Evolutionary conservation across 2,329 filamentous ascomycete species (phyloP), one percentile per base, ranked within the genome.

Genomic region (Aspergillus candidus): DNA sequence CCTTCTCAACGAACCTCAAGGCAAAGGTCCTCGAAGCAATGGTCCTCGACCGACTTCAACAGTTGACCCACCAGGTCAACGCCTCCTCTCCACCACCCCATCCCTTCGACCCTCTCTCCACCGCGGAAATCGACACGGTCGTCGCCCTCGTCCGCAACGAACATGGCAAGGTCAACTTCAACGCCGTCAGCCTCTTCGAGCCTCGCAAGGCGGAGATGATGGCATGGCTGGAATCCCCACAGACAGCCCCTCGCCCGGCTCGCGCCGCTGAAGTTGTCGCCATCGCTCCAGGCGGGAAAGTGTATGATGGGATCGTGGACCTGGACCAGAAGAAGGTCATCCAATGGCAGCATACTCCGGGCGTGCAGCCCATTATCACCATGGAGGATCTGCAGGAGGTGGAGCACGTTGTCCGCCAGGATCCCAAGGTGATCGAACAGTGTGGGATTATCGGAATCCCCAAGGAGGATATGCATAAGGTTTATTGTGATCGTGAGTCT

Each of bases 401-500:
- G 1, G 90, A 96, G 68, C 74, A 78, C 44, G 70, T 90, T 36
- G 79, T 82, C 47, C 80, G 89, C 52, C 82, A 81, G 56, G 88
- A 95, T 60, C 80, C 86, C 11, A 86, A 84, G 57, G 88, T 95
- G 48, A 93, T 95, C 53, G 88, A 95, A 67, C 89, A 95, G 66
- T 96, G 90, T 59, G 79, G 78, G 6, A 78, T 95, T 47, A 78
- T 88, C 47, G 90, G 90, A 1, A 87, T 96, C 48, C 79, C 87
- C 11, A 76, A 76, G 44, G 77, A 86, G 54, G 86, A 94, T 48
- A 95, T 96, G 90, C 73, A 93, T 73, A 95, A 95, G 69, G 87
- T 96, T 38, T 95, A 94, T 72, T 94, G 89, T 67, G 90, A 96
- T 63, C 88, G 80, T 77, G 63, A 68, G 77, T 75, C 10, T 4